These are phyloP conservation scores for Vigna unguiculata DNA, from an alignment of 306 rosid genomes.

Conservation along the genomic window DNA sequence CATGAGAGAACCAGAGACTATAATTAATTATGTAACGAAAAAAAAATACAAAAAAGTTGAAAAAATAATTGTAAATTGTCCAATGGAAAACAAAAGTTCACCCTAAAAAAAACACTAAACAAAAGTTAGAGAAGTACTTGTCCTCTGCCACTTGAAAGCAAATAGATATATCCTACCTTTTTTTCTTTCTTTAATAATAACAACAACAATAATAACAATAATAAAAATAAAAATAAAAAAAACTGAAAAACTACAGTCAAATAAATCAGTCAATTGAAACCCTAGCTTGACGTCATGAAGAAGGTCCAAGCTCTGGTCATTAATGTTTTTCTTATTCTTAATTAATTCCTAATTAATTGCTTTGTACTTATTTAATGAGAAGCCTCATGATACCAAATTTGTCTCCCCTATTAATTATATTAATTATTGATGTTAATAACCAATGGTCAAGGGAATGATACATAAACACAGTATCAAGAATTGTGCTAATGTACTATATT, in stretches of 20 bases:
- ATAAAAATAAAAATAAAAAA: not conserved
- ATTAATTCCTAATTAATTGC: slow-evolving; percentile 41
- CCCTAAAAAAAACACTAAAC: not conserved
- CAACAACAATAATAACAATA: no score
- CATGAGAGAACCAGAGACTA: no score
- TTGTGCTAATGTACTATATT: slow-evolving; percentile 63
- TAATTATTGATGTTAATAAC: slow-evolving; percentile 34
- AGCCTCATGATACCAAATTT: slow-evolving; percentile 41
- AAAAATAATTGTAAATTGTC: not conserved
- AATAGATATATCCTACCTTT: slow-evolving; percentile 16
- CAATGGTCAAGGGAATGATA: slow-evolving; percentile 20
- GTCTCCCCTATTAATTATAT: slow-evolving; percentile 37
- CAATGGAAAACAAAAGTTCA: not conserved
- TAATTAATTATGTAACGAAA: no score
- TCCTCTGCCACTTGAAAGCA: not conserved
- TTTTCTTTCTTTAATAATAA: not conserved
- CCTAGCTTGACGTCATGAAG: slow-evolving; percentile 24
- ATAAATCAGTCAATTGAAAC: slow-evolving; percentile 13
- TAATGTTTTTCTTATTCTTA: slow-evolving; percentile 23
- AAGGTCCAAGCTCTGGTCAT: slow-evolving; percentile 24
- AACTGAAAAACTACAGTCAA: slow-evolving; percentile 4
- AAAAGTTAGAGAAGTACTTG: not conserved
- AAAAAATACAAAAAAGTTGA: not conserved
- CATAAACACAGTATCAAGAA: slow-evolving; percentile 38
- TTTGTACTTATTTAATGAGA: slow-evolving; percentile 48